Evolutionary conservation across 2,329 filamentous ascomycete species (phyloP), one percentile per base, ranked within the genome.

Genomic region (Venturia nashicola): DNA sequence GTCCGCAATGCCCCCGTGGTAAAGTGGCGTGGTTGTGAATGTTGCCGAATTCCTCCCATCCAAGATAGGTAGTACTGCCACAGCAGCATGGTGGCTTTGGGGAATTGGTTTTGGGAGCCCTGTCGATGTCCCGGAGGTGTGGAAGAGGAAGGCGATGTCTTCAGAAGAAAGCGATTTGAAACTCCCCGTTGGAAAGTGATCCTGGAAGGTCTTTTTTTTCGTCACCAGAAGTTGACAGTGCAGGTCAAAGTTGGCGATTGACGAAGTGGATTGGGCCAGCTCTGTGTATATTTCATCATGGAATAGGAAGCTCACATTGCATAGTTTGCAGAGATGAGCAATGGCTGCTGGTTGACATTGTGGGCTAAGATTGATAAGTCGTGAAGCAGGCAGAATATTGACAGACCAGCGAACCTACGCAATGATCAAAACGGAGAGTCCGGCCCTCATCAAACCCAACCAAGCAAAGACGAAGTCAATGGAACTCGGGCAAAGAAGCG

Each of bases 1-100:
- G 69, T 88, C 86, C 0, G 85, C 83, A 9, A 86, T 77, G 0
- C 85, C 86, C 1, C 85, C 86, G 67, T 87, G 84, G 67, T 86
- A 88, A 0, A 88, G 75, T 0, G 86, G 85, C 2, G 85, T 88
- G 0, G 84, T 86, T 0, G 84, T 85, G 67, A 87, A 87, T 0
- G 83, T 86, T 0, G 83, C 80, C 2, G 74, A 69, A 3, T 73
- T 61, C 0, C 68, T 51, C 0, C 72, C 70, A 11, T 68, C 69
- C 16, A 86, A 77, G 2, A 71, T 71, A 8, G 83, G 83, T 0
- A 86, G 74, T 0, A 82, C 81, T 2, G 80, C 80, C 3, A 84
- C 78, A 3, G 80, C 82, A 12, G 77, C 82, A 57, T 76, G 76
- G 68, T 87, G 83, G 1, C 76, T 78, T 65, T 87, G 84, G 0